Conservation (phyloP, 805 yeast species). For the Myxozyma mucilagina region DNA sequence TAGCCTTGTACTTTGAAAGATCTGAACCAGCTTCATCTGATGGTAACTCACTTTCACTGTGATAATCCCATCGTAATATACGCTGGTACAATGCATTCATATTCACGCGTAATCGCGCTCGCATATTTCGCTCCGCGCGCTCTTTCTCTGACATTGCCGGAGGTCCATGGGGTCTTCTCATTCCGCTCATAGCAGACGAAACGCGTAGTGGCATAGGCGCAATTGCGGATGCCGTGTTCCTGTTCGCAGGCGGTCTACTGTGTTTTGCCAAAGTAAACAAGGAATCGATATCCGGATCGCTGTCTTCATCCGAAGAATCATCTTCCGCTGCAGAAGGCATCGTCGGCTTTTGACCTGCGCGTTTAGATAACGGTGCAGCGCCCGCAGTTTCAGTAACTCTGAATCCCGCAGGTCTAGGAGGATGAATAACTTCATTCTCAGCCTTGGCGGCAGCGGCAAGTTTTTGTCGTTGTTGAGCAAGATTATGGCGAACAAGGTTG, state of each 20-base stretch:
- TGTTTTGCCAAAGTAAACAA: slow-evolving; percentile 41
- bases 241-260: slow-evolving; percentile 33
- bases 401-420: slow-evolving; percentile 55
- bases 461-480: slow-evolving; percentile 31
- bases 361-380: slow-evolving; percentile 35
- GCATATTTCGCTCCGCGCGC: slow-evolving; percentile 72
- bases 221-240: slow-evolving; percentile 21
- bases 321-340: slow-evolving; percentile 33
- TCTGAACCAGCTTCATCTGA: slow-evolving; percentile 46
- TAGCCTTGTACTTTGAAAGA: slow-evolving; percentile 45
- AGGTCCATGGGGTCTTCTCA: slow-evolving; percentile 9
- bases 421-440: slow-evolving; percentile 41
- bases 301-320: slow-evolving; percentile 46
- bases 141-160: slow-evolving; percentile 47
- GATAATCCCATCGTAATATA: slow-evolving; percentile 77
- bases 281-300: slow-evolving; percentile 40
- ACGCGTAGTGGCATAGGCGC: slow-evolving; percentile 26
- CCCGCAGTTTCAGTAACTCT: slow-evolving; percentile 38
- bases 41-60: slow-evolving; percentile 57
- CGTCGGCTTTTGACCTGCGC: slow-evolving; percentile 31
- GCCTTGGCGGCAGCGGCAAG: slow-evolving; percentile 17
- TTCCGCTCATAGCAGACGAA: slow-evolving; percentile 7
- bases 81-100: slow-evolving; percentile 69
- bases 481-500: slow-evolving; percentile 27
- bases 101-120: slow-evolving; percentile 74